Percentiles rank a stretch among this genome's conserved stretches.
Evolutionary conservation across 2,329 filamentous ascomycete genomes (phyloP).

Genomic region (Fusarium temperatum): DNA sequence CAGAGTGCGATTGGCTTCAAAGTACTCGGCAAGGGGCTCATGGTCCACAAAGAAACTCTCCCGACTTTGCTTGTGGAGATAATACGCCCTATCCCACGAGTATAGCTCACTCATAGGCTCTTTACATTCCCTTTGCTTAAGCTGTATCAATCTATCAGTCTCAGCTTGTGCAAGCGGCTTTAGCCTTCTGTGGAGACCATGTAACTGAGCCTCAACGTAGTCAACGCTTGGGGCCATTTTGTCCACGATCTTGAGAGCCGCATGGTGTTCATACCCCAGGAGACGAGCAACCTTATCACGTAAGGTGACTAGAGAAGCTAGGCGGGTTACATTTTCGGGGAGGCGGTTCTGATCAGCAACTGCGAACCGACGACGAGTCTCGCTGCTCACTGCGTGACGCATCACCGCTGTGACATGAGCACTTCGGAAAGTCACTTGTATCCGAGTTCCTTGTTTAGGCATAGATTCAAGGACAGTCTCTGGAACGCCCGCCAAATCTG

Average conservation of each 20-base stretch:
- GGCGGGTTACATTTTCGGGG: neutral
- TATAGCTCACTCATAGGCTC: neutral
- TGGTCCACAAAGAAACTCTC: neutral
- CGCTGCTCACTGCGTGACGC: neutral
- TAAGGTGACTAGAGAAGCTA: neutral
- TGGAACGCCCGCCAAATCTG: neutral
- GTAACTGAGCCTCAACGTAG: neutral
- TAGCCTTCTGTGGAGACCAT: neutral
- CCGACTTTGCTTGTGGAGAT: neutral
- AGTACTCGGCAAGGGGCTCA: neutral
- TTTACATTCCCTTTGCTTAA: fast-evolving
- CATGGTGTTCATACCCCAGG: neutral
- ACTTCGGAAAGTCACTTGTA: neutral
- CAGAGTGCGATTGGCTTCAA: neutral
- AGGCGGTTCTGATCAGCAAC: neutral
- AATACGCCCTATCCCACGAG: neutral
- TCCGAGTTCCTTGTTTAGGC: fast-evolving
- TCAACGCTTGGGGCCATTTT: neutral
- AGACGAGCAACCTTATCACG: neutral
- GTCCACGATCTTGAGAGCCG: neutral
- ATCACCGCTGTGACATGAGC: neutral
- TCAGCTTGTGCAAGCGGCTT: neutral
- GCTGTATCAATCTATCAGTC: neutral
- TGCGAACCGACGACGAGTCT: neutral
- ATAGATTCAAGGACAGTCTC: fast-evolving